phyloP scores from a whole-genome alignment of 495 filamentous ascomycete species.

The Paragyromitra xinjiangensis region DNA sequence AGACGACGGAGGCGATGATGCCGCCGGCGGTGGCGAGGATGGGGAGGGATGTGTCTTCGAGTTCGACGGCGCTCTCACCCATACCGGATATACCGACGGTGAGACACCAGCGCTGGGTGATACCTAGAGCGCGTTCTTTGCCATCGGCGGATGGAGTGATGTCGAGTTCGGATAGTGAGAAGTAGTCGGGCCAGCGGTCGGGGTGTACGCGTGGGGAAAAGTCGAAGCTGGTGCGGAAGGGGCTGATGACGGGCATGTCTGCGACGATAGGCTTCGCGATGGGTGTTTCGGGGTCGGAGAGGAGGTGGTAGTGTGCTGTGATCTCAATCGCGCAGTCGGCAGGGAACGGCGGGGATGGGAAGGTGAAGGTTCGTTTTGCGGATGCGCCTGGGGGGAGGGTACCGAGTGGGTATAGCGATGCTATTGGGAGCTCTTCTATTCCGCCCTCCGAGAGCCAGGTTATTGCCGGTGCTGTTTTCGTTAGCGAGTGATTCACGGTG shows the following conservation, averaged over 20 bases:
- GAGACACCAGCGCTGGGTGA: slow-evolving; percentile 81
- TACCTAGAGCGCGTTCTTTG: slow-evolving; percentile 62
- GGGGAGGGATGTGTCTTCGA: slow-evolving; percentile 67
- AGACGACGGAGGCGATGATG: slow-evolving; percentile 2
- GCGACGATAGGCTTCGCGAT: slow-evolving; percentile 75
- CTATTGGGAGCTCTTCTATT: slow-evolving; percentile 6
- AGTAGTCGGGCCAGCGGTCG: slow-evolving; percentile 85
- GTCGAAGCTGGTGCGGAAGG: slow-evolving; percentile 89
- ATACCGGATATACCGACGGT: slow-evolving; percentile 75
- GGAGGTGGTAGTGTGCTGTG: slow-evolving; percentile 76
- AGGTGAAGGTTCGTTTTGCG: slow-evolving; percentile 62
- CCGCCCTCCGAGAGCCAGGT: slow-evolving; percentile 47
- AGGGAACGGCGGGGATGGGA: slow-evolving; percentile 65
- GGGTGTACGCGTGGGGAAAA: slow-evolving; percentile 79
- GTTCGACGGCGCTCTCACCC: slow-evolving; percentile 65
- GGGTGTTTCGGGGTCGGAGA: slow-evolving; percentile 82
- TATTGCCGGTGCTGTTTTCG: slow-evolving; percentile 35
- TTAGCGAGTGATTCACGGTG: slow-evolving; percentile 35
- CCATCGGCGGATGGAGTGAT: slow-evolving; percentile 60
- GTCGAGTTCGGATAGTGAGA: slow-evolving; percentile 65
- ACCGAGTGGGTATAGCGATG: slow-evolving; percentile 61
- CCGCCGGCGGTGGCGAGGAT: slow-evolving; percentile 18
- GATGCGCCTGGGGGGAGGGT: slow-evolving; percentile 60
- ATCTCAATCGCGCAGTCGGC: slow-evolving; percentile 75
- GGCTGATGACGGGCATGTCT: slow-evolving; percentile 75